phyloP scores from a whole-genome alignment of 2,329 filamentous ascomycete genomes.

The Alternaria gansuensis region DNA sequence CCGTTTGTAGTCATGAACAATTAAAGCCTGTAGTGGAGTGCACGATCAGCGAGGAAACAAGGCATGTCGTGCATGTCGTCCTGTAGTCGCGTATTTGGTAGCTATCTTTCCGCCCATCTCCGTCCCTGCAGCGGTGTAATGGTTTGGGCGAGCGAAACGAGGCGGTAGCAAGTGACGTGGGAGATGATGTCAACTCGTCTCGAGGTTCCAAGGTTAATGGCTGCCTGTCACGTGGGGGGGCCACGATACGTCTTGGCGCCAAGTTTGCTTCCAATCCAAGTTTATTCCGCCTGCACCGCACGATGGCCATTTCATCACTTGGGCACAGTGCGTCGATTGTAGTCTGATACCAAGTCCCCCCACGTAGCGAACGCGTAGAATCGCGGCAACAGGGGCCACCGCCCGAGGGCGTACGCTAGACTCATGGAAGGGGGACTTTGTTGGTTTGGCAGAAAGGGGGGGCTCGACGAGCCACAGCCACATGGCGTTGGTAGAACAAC shows the following conservation, averaged over 20 bases:
- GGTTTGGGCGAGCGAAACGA: not conserved
- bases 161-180: constrained; percentile 3
- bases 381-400: not conserved
- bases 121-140: not conserved
- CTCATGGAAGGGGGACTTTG: not conserved
- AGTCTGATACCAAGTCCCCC: constrained; percentile 3
- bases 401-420: not conserved
- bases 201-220: not conserved
- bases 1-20: not conserved
- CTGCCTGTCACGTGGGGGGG: constrained; percentile 3
- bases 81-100: constrained; percentile 4
- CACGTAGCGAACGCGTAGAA: not conserved
- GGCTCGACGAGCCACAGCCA: constrained; percentile 8
- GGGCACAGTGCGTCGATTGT: constrained; percentile 4
- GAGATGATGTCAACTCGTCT: not conserved
- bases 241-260: not conserved
- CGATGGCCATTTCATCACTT: constrained; percentile 4
- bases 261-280: constrained; percentile 4
- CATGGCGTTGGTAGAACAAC: constrained; percentile 8
- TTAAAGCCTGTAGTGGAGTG: not conserved
- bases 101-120: constrained; percentile 9
- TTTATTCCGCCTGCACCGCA: constrained; percentile 6
- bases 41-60: constrained; percentile 11
- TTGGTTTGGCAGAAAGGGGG: constrained; percentile 13
- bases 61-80: constrained; percentile 12